These are phyloP conservation scores for Alternaria rosae DNA, from an alignment of 2,329 filamentous ascomycete genomes.

Conservation along the genomic window DNA sequence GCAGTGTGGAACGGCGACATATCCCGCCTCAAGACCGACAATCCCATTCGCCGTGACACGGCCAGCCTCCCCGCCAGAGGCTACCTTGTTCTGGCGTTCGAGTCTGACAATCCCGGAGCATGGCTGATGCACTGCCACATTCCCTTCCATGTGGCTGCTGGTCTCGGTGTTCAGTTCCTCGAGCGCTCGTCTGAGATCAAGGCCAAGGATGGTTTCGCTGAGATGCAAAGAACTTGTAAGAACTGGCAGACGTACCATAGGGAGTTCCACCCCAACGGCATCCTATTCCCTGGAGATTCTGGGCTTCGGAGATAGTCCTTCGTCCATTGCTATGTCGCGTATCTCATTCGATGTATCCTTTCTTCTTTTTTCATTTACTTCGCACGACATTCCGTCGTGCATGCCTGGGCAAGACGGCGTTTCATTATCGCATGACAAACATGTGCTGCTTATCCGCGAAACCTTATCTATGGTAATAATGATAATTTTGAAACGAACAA, in stretches of 20 bases:
- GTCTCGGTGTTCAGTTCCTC: conserved; percentile 62
- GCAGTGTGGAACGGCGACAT: conserved; percentile 42
- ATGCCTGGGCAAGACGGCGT: neutral
- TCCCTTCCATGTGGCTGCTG: conserved; percentile 45
- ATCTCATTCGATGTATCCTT: neutral
- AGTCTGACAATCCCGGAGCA: conserved; percentile 49
- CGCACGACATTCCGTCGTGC: neutral
- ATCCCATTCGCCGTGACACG: conserved; percentile 48
- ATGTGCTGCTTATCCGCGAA: neutral
- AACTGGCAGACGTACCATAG: conserved; percentile 28
- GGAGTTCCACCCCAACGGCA: conserved; percentile 15
- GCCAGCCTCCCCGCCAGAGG: conserved; percentile 44
- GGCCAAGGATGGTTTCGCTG: conserved; percentile 21
- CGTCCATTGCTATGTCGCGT: neutral
- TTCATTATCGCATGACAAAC: neutral
- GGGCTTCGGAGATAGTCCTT: conserved; percentile 5
- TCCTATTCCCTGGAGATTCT: conserved; percentile 25
- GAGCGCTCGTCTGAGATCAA: conserved; percentile 50
- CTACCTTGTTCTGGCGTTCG: conserved; percentile 48
- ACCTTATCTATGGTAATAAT: neutral
- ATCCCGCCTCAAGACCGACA: conserved; percentile 38
- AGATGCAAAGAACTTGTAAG: conserved; percentile 36
- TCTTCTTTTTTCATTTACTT: neutral
- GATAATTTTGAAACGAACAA: neutral
- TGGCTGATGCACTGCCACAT: conserved; percentile 53